phyloP scores from a whole-genome alignment of 345 rosid genomes.

The Eucalyptus albens region DNA sequence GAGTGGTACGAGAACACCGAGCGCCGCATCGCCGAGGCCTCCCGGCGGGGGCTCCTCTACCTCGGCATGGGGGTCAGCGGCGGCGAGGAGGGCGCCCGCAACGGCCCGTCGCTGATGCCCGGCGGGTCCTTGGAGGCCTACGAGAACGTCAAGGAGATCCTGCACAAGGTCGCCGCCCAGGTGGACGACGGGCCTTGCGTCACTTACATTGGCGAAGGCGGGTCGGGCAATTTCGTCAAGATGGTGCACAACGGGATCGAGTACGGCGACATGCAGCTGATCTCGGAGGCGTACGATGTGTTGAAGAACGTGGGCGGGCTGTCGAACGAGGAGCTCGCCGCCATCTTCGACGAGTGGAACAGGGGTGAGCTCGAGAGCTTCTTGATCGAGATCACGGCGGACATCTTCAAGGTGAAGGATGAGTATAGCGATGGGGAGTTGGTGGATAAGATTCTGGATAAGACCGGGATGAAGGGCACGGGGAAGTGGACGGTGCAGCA shows the following conservation, averaged over 20 bases:
- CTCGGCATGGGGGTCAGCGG: conserved; percentile 98
- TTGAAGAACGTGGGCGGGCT: conserved; percentile 83
- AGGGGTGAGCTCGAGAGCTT: conserved; percentile 87
- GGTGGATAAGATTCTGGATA: conserved; percentile 92
- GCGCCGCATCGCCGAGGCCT: conserved; percentile 57
- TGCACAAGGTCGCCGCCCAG: conserved; percentile 83
- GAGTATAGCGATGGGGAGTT: conserved; percentile 50
- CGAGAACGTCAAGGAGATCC: conserved; percentile 49
- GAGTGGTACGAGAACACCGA: conserved; percentile 97
- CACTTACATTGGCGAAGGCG: conserved; percentile 88
- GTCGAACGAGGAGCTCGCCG: conserved; percentile 54
- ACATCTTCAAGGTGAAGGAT: conserved; percentile 80
- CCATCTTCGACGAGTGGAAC: conserved; percentile 71
- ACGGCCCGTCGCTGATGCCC: conserved; percentile 93
- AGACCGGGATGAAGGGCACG: conserved; percentile 98
- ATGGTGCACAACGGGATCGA: conserved; percentile 99
- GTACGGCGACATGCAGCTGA: conserved; percentile 97
- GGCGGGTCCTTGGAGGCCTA: conserved; percentile 84
- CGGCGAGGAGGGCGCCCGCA: conserved; percentile 91
- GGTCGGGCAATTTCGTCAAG: conserved; percentile 95
- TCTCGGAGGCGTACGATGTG: conserved; percentile 91
- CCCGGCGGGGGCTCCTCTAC: conserved; percentile 50
- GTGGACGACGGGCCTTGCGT: conserved; percentile 99
- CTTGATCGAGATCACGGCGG: conserved; percentile 80
- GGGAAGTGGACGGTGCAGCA: conserved; percentile 99